Percentiles rank a stretch among this genome's conserved stretches.
These are phyloP conservation scores for Aspergillaceae sp. DNA, from an alignment of 2,329 filamentous ascomycete species.

Conservation along the genomic window DNA sequence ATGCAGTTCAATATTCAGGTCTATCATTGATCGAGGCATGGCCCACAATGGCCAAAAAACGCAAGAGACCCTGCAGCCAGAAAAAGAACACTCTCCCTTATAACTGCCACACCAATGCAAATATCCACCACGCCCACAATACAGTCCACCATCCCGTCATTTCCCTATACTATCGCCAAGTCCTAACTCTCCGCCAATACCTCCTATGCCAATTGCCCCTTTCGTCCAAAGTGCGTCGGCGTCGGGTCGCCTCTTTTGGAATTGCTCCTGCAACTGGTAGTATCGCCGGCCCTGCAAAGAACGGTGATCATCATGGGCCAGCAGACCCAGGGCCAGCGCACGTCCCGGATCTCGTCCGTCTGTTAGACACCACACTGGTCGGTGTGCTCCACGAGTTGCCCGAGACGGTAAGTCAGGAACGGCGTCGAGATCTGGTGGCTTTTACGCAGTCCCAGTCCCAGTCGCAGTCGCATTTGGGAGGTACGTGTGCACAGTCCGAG, in stretches of 20 bases:
- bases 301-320: slow-evolving; percentile 1
- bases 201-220: slow-evolving; percentile 56
- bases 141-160: slow-evolving; percentile 46
- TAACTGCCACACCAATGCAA: neutral
- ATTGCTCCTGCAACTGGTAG: slow-evolving; percentile 3
- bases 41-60: slow-evolving; percentile 32
- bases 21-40: neutral
- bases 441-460: slow-evolving; percentile 55
- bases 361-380: slow-evolving; percentile 65
- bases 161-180: slow-evolving; percentile 56
- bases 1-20: neutral
- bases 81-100: neutral
- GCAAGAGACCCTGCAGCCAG: slow-evolving; percentile 33
- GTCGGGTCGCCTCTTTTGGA: slow-evolving; percentile 33
- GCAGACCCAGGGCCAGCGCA: neutral
- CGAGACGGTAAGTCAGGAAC: slow-evolving; percentile 23
- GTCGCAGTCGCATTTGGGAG: slow-evolving; percentile 24
- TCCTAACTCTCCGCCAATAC: slow-evolving; percentile 62
- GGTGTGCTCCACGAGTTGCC: slow-evolving; percentile 40
- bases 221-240: slow-evolving; percentile 51
- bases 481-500: slow-evolving; percentile 54
- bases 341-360: slow-evolving; percentile 33
- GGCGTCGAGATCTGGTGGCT: slow-evolving; percentile 48
- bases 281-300: slow-evolving; percentile 7
- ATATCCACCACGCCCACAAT: slow-evolving; percentile 32